Base-by-base conservation (phyloP, 2,329 filamentous ascomycete genomes). In the Alternaria postmessia region DNA sequence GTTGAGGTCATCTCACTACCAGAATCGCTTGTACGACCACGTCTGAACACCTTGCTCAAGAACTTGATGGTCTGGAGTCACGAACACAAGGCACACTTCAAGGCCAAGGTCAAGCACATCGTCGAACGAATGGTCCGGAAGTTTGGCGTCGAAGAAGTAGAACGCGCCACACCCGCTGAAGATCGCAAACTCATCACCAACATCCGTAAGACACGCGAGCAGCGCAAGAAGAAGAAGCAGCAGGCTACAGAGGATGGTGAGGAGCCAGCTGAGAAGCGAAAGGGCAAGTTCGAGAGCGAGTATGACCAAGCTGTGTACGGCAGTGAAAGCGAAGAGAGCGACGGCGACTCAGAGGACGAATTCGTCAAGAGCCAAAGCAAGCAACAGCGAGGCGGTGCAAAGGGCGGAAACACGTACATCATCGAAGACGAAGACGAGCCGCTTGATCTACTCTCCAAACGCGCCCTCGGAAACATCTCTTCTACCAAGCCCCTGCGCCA, bases 41-140 rank as follows among this genome's bases (percentile, higher is more conserved):
- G 93, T 24, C 87, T 99, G 36, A 82, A 85, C 32, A 88, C 89
- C 0, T 85, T 99, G 48, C 87, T 99, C 2, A 92, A 94, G 4
- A 96, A 96, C 78, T 84, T 98, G 20, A 92, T 98, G 84, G 88
- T 94, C 42, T 99, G 95, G 94, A 94, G 91, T 75, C 93, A 97
- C 79, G 95, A 99, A 80, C 96, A 99, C 84, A 98, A 98, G 82
- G 93, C 93, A 12, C 93, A 96, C 76, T 95, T 99, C 82, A 93
- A 94, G 73, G 90, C 92, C 51, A 99, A 98, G 83, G 94, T 99
- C 69, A 98, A 97, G 87, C 94, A 97, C 75, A 98, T 99, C 65
- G 83, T 99, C 16, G 95, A 99, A 81, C 89, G 95, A 53, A 93
- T 97, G 86, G 91, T 98, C 22, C 88, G 94, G 48, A 89, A 94